Conservation (phyloP, 2,329 filamentous ascomycete genomes). For the Diplodia scrobiculata region DNA sequence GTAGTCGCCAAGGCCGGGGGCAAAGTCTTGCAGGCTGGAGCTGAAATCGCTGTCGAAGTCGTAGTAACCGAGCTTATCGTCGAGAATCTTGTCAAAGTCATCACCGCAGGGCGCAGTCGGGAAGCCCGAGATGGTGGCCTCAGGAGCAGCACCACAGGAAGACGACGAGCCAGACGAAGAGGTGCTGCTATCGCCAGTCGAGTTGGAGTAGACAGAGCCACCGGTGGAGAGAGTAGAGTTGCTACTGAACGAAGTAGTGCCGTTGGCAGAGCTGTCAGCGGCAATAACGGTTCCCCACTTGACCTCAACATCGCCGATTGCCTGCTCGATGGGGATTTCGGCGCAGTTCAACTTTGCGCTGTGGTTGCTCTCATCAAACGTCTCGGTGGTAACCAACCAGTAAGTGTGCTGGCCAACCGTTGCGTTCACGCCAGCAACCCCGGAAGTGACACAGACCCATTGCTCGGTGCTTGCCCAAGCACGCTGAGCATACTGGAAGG, state of each 20-base stretch:
- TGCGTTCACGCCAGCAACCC: not conserved
- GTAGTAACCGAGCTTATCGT: constrained; percentile 17
- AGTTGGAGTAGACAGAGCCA: constrained; percentile 4
- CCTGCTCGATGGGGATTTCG: not conserved
- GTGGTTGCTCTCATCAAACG: not conserved
- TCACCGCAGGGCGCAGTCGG: not conserved
- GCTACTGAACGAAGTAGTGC: not conserved
- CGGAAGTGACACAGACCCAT: constrained; percentile 6
- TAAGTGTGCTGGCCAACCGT: constrained; percentile 4
- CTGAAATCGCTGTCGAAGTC: constrained; percentile 11
- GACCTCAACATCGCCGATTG: not conserved
- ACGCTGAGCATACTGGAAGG: constrained; percentile 5
- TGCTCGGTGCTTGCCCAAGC: constrained; percentile 3
- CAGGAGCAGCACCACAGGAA: constrained; percentile 2
- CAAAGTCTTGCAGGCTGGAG: not conserved
- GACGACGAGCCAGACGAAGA: not conserved
- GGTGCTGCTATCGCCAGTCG: constrained; percentile 1
- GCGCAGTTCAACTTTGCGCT: not conserved
- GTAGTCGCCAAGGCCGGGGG: constrained; percentile 6
- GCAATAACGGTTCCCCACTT: not conserved
- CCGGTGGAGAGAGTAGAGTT: not conserved
- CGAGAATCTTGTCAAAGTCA: constrained; percentile 10
- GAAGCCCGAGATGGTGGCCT: constrained; percentile 14
- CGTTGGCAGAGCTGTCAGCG: constrained; percentile 5
- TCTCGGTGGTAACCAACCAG: not conserved